A percentile compares a stretch with the other conserved stretches of the same genome.
phyloP scores from a whole-genome alignment of 2,329 filamentous ascomycete species.

The Phyllosticta citrichinensis region DNA sequence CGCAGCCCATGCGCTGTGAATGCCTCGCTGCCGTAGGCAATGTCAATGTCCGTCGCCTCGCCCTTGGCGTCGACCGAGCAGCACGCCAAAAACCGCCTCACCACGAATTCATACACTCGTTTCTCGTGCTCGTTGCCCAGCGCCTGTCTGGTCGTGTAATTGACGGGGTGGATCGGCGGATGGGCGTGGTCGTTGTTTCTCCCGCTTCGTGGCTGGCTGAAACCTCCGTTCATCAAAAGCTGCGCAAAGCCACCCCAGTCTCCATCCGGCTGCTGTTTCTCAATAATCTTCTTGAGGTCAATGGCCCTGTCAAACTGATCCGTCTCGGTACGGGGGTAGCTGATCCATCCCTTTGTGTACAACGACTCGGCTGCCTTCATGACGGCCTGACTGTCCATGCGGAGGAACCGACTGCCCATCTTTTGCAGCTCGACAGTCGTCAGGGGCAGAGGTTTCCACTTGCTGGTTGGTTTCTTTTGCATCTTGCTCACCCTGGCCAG shows the following conservation, averaged over 20 bases:
- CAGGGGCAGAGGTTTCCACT: slow-evolving; percentile 85
- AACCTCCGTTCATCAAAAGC: slow-evolving; percentile 62
- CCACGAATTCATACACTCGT: slow-evolving; percentile 84
- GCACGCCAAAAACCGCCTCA: slow-evolving; percentile 84
- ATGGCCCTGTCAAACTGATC: slow-evolving; percentile 90
- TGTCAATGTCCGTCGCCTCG: slow-evolving; percentile 71
- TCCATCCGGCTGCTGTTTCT: slow-evolving; percentile 70
- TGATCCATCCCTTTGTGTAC: slow-evolving; percentile 93
- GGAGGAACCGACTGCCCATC: slow-evolving; percentile 77
- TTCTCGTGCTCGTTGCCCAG: slow-evolving; percentile 58
- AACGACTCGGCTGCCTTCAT: slow-evolving; percentile 80
- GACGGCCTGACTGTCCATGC: slow-evolving; percentile 82
- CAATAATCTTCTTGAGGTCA: slow-evolving; percentile 66
- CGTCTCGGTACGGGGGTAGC: slow-evolving; percentile 93
- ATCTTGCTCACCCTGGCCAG: slow-evolving; percentile 74
- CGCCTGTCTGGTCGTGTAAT: slow-evolving; percentile 57
- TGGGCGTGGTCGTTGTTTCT: slow-evolving; percentile 93
- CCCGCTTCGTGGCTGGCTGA: slow-evolving; percentile 71
- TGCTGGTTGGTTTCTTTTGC: slow-evolving; percentile 81
- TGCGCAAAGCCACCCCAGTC: slow-evolving; percentile 77
- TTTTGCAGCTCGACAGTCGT: slow-evolving; percentile 97
- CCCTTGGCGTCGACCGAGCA: slow-evolving; percentile 92
- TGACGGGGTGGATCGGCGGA: slow-evolving; percentile 91
- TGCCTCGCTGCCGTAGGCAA: slow-evolving; percentile 70
- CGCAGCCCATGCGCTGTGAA: slow-evolving; percentile 78